A percentile compares a stretch with the other conserved stretches of the same genome.
Evolutionary conservation across 2,329 filamentous ascomycete genomes (phyloP).

Genomic region (Talaromyces atroroseus): DNA sequence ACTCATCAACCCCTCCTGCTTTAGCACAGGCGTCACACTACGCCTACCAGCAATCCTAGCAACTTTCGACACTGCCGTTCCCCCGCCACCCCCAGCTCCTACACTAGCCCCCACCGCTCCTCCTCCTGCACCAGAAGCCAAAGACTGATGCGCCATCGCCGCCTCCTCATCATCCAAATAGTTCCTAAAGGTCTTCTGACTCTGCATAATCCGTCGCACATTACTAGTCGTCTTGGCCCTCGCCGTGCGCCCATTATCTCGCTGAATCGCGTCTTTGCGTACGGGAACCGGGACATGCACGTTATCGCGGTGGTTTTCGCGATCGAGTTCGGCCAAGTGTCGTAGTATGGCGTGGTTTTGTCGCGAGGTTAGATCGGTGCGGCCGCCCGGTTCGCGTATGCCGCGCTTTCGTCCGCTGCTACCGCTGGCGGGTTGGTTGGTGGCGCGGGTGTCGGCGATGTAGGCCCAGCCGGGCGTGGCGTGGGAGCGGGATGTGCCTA

Average conservation of each 20-base stretch:
- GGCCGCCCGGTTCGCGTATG: slow-evolving; percentile 52
- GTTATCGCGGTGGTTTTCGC: slow-evolving; percentile 66
- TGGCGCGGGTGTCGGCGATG: slow-evolving; percentile 67
- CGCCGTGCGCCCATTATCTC: slow-evolving; percentile 26
- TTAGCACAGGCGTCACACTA: slow-evolving; percentile 5
- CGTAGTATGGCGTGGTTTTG: slow-evolving; percentile 77
- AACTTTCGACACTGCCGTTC: slow-evolving; percentile 8
- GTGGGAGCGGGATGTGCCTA: slow-evolving; percentile 64
- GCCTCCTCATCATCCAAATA: slow-evolving; percentile 49
- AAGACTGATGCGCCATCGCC: slow-evolving; percentile 17
- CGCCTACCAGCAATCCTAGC: slow-evolving; percentile 1
- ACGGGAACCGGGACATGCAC: slow-evolving; percentile 64
- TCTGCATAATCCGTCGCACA: slow-evolving; percentile 43
- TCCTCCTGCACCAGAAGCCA: neutral
- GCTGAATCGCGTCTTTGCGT: slow-evolving; percentile 39
- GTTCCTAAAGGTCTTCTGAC: slow-evolving; percentile 47
- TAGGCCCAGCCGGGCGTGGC: slow-evolving; percentile 87
- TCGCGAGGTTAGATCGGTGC: slow-evolving; percentile 67
- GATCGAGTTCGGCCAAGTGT: slow-evolving; percentile 75
- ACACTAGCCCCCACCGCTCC: neutral
- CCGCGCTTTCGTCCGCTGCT: slow-evolving; percentile 60
- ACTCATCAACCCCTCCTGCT: slow-evolving; percentile 3
- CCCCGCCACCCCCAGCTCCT: neutral
- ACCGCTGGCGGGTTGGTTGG: slow-evolving; percentile 48
- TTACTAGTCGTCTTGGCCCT: slow-evolving; percentile 42